Evolutionary conservation across 352 stramenopile genomes (phyloP), one percentile per base, ranked within the genome.

Genomic region (Globisporangium paddicum): DNA sequence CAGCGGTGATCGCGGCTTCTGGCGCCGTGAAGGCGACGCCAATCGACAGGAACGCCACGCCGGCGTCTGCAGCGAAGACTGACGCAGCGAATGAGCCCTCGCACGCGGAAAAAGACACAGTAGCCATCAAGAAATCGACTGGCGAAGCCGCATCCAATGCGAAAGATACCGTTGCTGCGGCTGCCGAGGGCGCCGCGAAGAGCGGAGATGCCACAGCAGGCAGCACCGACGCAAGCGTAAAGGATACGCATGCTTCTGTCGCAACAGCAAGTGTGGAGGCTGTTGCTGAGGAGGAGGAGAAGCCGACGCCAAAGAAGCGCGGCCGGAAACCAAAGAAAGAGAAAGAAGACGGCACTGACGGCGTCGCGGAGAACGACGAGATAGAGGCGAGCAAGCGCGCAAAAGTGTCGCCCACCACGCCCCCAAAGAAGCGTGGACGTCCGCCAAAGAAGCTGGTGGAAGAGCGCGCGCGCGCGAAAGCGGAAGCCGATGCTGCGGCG

Each of bases 281-380:
- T 21, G 10, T 34, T 19, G 10, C 41, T 23, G 10, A 9, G 9
- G 5, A 53, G 23, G 48, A 59, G 35, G 47, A 50, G 44, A 45
- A 56, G 19, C 41, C 58, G 32, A 28, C 25, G 16, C 58, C 66
- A 11, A 73, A 71, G 62, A 77, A 77, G 56, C 66, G 66, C n/a
- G 66, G 66, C 21, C 60, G 69, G 16, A 58, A 52, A 28, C 58
- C 58, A 40, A 58, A 56, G 58, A 38, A 58, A 52, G 41, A 63
- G 2, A 44, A 52, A n/a, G 54, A 51, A 23, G 32, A 57, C 18
- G 34, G 14, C 34, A n/a, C n/a, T n/a, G 34, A 40, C 2, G 35
- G 13, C 10, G 35, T 9, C 5, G 28, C 8, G 47, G 44, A n/a
- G 5, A 48, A 37, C 18, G 51, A 16, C 28, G 23, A 18, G 3